Evolutionary conservation across 805 yeast genomes (phyloP).

Genomic region (Grigorovia jiainica): DNA sequence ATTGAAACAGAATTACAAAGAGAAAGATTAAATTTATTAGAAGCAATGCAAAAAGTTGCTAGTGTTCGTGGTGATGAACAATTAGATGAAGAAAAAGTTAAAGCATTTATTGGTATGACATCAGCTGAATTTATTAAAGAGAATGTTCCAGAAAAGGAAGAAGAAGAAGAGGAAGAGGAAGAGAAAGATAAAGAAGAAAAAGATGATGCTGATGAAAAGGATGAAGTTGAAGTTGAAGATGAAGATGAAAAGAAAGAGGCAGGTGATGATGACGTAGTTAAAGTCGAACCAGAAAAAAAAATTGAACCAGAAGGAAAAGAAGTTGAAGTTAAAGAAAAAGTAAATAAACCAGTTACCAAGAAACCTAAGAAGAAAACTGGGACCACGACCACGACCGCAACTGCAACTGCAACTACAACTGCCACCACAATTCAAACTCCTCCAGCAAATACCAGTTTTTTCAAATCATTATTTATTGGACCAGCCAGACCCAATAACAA

Average conservation of each 20-base stretch:
- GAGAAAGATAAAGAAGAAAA: constrained; percentile 4
- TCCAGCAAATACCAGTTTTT: background rate
- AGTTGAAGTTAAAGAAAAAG: constrained; percentile 15
- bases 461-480: constrained; percentile 2
- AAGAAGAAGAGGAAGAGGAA: constrained; percentile 2
- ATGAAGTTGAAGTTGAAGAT: constrained; percentile 3
- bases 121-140: constrained; percentile 22
- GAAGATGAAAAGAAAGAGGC: constrained; percentile 1
- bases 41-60: constrained; percentile 32
- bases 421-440: background rate
- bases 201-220: background rate
- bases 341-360: constrained; percentile 1
- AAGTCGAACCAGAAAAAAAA: too few species aligned
- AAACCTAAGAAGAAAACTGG: background rate
- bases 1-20: constrained; percentile 30
- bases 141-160: constrained; percentile 7
- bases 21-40: constrained; percentile 22
- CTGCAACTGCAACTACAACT: background rate
- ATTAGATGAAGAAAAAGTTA: constrained; percentile 26
- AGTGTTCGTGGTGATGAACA: constrained; percentile 29
- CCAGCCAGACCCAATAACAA: constrained; percentile 3
- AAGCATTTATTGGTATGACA: constrained; percentile 25
- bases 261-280: constrained; percentile 1
- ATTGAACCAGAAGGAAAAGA: background rate
- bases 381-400: background rate